Evolutionary conservation across 2,329 filamentous ascomycete genomes (phyloP), one percentile per base, ranked within the genome.

Genomic region (Sporothrix globosa): DNA sequence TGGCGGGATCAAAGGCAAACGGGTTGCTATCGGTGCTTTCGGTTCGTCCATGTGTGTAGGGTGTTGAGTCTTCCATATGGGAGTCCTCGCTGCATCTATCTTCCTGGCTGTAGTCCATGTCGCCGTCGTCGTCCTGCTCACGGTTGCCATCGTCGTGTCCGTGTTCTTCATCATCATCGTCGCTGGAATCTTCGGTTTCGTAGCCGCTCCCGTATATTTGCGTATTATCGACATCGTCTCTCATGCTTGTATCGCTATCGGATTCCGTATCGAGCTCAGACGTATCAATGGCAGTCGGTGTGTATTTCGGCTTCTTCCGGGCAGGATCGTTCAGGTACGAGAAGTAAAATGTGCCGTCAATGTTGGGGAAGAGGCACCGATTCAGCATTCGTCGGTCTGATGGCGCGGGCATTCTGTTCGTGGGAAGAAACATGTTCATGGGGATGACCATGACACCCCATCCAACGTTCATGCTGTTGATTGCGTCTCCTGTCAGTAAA

Each of bases 391-490:
- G 19, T 2, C n/a, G 50, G 27, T 39, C 48, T 4, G 44, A 6
- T 6, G 41, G 5, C 1, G 39, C 27, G 2, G 71, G 58, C 68
- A 58, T 68, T 9, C 19, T 66, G 5, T 24, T 65, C 34, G 67
- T 71, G 11, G 11, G 58, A 11, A 71, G 54, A 34, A 68, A 56
- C 19, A 30, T 66, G 17, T 54, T 44, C 4, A 19, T 34, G 14
- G 81, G 80, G 7, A 87, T 74, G 7, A 83, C 79, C 53, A 86
- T 75, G 11, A 86, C 79, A 7, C 84, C 84, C 85, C 85, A 87
- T 1, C 83, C 84, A 67, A 79, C 80, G n/a, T 46, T 30, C 1
- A 39, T 44, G 19, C 56, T 68, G 4, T 48, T 3, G 30, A 9
- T 5, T 17, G 3, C 3, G 4, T 19, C 19, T n/a, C 24, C 5